Evolutionary conservation across 148 eudicot genomes (phyloP), one percentile per base, ranked within the genome.

Genomic region (Agrostemma githago): DNA sequence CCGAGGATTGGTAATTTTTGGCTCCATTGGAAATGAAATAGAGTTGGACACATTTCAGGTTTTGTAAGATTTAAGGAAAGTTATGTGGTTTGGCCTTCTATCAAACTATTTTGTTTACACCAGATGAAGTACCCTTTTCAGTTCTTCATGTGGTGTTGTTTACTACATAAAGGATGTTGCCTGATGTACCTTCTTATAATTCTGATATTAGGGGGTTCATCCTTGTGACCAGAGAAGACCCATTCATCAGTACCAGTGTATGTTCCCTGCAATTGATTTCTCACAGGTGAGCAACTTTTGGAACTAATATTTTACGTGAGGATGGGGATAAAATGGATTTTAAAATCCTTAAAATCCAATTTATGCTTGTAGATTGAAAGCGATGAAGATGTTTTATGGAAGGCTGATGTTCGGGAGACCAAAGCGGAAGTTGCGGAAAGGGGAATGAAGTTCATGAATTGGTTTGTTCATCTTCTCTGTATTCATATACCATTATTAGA

Each of bases 211-310:
- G 98, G 98, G 98, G 48, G 85, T 89, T 78, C 97, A 89, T 89
- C 98, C 92, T 73, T 94, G 97, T 83, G 98, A 94, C 84, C 78
- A 72, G 81, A 89, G 98, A 83, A 88, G 97, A 86, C 82, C 76
- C 77, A 77, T 91, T 70, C 85, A 88, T 38, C 96, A 94, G 60
- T 94, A 91, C 83, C 83, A 84, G 51, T 84, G 74, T 71, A 85
- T 91, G 71, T 94, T 94, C 78, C 98, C 98, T 62, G 97, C 97
- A 53, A 54, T 94, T 73, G 97, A 94, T 81, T 94, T 94, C 82
- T 88, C 97, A 37, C 84, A 82, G 88, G 98, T 78, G 79, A 79
- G 86, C 79, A 72, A n/a, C 62, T 53, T 79, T 21, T 19, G 71
- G 54, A 26, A 74, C 57, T 34, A 10, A 40, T 65, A n/a, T 54